Evolutionary conservation across 2,329 filamentous ascomycete genomes (phyloP).

Genomic region (Trichoderma koningii): DNA sequence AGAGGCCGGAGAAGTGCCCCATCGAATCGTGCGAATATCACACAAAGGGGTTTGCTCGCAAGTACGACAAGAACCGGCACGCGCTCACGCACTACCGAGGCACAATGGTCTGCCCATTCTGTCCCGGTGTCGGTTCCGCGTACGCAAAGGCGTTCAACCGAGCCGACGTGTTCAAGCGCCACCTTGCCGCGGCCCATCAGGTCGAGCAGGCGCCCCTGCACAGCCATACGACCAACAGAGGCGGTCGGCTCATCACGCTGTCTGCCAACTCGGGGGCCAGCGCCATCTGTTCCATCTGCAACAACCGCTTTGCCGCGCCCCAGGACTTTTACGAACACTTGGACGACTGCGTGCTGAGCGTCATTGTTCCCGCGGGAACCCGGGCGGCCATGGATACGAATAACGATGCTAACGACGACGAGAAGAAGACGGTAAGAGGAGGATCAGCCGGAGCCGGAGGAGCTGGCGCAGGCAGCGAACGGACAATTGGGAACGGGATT

Average conservation of each 20-base stretch:
- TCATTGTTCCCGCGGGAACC: conserved; percentile 51
- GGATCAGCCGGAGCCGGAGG: not conserved
- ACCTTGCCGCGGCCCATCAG: conserved; percentile 87
- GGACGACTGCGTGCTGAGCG: conserved; percentile 65
- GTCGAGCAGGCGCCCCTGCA: conserved; percentile 95
- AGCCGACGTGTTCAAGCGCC: conserved; percentile 95
- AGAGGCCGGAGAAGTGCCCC: conserved; percentile 93
- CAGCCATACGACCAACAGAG: conserved; percentile 57
- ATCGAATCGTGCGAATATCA: conserved; percentile 94
- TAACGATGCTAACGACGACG: conserved; percentile 27
- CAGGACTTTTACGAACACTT: conserved; percentile 98
- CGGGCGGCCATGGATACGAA: conserved; percentile 23
- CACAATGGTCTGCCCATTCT: conserved; percentile 97
- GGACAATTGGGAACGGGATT: not conserved
- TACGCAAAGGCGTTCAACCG: conserved; percentile 96
- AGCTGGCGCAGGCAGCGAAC: conserved; percentile 3
- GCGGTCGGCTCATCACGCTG: conserved; percentile 28
- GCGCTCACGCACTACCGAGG: conserved; percentile 97
- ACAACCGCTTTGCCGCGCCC: conserved; percentile 74
- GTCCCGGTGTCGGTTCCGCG: conserved; percentile 80
- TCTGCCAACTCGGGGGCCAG: conserved; percentile 48
- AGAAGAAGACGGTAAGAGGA: conserved; percentile 17
- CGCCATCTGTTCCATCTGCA: conserved; percentile 89
- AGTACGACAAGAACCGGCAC: conserved; percentile 98
- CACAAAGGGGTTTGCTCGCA: conserved; percentile 88